Evolutionary conservation across 1,284 basidiomycete genomes (phyloP).

Genomic region (Leucocoprinus gongylophorus): DNA sequence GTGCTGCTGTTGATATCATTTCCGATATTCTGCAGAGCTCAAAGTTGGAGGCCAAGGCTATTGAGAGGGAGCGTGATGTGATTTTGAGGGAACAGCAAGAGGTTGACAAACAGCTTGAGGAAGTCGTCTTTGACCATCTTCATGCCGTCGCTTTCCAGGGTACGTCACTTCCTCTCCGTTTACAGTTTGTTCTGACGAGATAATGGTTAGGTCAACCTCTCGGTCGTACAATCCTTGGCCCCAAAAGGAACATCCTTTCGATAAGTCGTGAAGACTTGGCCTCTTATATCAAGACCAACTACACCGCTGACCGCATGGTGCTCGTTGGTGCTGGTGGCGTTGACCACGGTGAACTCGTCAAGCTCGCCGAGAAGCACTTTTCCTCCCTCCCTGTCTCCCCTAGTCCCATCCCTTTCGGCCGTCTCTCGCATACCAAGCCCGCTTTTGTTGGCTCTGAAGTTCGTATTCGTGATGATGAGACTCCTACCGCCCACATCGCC

Average conservation of each 20-base stretch:
- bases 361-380: conserved; percentile 94
- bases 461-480: conserved; percentile 89
- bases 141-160: conserved; percentile 96
- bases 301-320: conserved; percentile 98
- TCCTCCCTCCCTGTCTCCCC: conserved; percentile 81
- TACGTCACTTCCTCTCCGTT: conserved; percentile 29
- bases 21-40: conserved; percentile 98
- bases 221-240: conserved; percentile 96
- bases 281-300: conserved; percentile 95
- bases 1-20: conserved; percentile 91
- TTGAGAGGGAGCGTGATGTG: conserved; percentile 96
- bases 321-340: conserved; percentile 96
- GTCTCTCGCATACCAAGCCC: conserved; percentile 68
- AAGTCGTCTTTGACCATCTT: conserved; percentile 98
- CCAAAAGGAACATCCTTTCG: conserved; percentile 94
- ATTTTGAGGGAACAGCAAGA: conserved; percentile 98
- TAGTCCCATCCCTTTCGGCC: conserved; percentile 86
- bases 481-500: conserved; percentile 87
- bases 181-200: conserved; percentile 2
- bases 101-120: conserved; percentile 97
- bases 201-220: conserved; percentile 73
- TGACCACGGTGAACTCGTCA: conserved; percentile 88
- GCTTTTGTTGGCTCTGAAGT: conserved; percentile 94
- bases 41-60: conserved; percentile 83
- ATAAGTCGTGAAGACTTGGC: conserved; percentile 89